Evolutionary conservation across 2,329 filamentous ascomycete genomes (phyloP), one percentile per base, ranked within the genome.

Genomic region (Penicillium sp.): DNA sequence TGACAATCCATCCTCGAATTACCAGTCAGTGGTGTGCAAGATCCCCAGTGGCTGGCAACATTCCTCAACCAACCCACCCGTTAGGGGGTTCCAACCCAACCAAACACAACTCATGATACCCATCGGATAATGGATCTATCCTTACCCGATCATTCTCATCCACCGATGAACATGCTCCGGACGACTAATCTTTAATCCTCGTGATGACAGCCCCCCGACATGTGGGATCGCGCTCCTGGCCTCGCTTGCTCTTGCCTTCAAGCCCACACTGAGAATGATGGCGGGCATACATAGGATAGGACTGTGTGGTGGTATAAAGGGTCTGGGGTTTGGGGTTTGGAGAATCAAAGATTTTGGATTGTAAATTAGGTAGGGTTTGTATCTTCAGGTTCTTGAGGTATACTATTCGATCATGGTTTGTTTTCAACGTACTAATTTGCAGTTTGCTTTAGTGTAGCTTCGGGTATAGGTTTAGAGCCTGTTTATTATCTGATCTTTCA

Each of bases 191-290:
- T 29, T 18, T 12, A 1, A 40, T 22, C 37, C 37, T 22, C 22
- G 45, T 31, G 31, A 49, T 49, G 46, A 49, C 46, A 49, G 46
- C 46, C 46, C 20, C 46, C 20, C 46, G 46, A 49, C 25, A 49
- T 40, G 46, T 20, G 15, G 23, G 20, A 25, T 48, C 44, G 44
- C 22, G 43, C 27, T 49, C 31, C 46, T 49, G 46, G 20, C 20
- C 31, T 37, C 31, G 46, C 46, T 4, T 26, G 6, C 15, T 35
- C 46, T 33, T 49, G 33, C 50, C 31, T 48, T 27, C 25, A 23
- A 64, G 61, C 63, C 63, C 54, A 61, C 54, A 15, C 9, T 29
- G 37, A 55, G 62, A 65, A 65, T 65, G 63, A 54, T 29, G 54
- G 51, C 25, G 27, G 9, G 46, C 29, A 46, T 50, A 20, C 27